phyloP scores from a whole-genome alignment of 371 early-diverging fungal genomes.

The Lichtheimia ornata region DNA sequence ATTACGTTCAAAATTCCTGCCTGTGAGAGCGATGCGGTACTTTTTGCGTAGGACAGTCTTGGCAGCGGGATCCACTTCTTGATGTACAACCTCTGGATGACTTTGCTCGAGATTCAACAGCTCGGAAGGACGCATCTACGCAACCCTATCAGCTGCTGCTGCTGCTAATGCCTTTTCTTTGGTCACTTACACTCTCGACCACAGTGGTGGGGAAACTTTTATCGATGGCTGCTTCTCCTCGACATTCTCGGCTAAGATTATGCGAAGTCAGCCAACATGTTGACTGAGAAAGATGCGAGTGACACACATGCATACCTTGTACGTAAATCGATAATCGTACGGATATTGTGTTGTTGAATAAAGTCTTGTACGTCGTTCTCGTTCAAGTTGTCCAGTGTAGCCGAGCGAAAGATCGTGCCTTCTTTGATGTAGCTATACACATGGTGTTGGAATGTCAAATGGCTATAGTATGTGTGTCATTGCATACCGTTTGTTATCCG shows the following conservation, averaged over 20 bases:
- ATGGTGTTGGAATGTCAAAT: not conserved
- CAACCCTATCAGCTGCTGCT: too few relatives aligned
- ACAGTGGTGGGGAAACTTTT: conserved; percentile 18
- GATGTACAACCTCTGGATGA: not conserved
- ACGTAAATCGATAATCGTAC: conserved; percentile 34
- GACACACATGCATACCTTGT: conserved; percentile 29
- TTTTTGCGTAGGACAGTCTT: conserved; percentile 23
- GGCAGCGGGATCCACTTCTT: not conserved
- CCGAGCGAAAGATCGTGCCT: conserved; percentile 34
- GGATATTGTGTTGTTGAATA: conserved; percentile 19
- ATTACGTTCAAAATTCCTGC: conserved; percentile 43
- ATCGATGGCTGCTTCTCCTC: conserved; percentile 11
- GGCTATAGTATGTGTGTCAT: not conserved
- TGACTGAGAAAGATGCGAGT: not conserved
- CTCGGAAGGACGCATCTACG: not conserved
- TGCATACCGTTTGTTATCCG: conserved; percentile 7
- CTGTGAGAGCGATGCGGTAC: conserved; percentile 43
- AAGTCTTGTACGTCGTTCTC: conserved; percentile 19
- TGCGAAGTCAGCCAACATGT: not conserved
- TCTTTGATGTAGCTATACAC: conserved; percentile 24
- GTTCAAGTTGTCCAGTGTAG: conserved; percentile 25
- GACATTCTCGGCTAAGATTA: conserved; percentile 9
- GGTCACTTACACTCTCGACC: conserved; percentile 7
- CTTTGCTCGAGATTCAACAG: not conserved
- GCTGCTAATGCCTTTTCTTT: too few relatives aligned